Evolutionary conservation across 805 yeast genomes (phyloP).

Genomic region (Saturnispora hagleri): DNA sequence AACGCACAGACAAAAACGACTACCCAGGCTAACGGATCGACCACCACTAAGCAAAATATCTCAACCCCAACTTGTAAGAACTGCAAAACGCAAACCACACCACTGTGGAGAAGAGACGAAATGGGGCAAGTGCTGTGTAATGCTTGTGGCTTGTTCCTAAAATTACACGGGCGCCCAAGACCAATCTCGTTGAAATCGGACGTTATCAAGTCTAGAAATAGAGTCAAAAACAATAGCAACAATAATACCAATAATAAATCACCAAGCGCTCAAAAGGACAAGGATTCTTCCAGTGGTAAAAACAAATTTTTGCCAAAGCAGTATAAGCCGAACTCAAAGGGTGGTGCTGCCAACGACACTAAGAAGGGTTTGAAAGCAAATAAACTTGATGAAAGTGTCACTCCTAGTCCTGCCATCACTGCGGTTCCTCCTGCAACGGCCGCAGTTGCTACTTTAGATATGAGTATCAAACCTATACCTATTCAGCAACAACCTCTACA

Average conservation of each 20-base stretch:
- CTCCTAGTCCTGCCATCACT: background rate
- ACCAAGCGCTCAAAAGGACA: slow-evolving; percentile 45
- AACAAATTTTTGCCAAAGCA: slow-evolving; percentile 31
- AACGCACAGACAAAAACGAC: slow-evolving; percentile 52
- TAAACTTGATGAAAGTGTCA: background rate
- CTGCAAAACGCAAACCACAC: slow-evolving; percentile 88
- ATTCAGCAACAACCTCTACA: slow-evolving; percentile 6
- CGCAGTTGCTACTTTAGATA: background rate
- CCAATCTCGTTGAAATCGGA: slow-evolving; percentile 89
- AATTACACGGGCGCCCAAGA: slow-evolving; percentile 86
- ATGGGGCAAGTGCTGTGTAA: slow-evolving; percentile 85
- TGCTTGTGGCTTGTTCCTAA: slow-evolving; percentile 86
- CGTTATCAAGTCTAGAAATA: slow-evolving; percentile 82
- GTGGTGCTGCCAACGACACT: slow-evolving; percentile 10
- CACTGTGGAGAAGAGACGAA: slow-evolving; percentile 92
- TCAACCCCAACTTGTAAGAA: slow-evolving; percentile 73
- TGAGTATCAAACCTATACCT: background rate
- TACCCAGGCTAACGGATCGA: slow-evolving; percentile 50
- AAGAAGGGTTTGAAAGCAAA: background rate
- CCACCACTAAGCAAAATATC: slow-evolving; percentile 55
- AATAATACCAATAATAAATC: slow-evolving; percentile 23
- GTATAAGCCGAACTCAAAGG: slow-evolving; percentile 26
- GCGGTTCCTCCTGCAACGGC: no score
- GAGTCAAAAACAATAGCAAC: slow-evolving; percentile 47
- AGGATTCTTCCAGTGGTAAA: slow-evolving; percentile 25